Conservation (phyloP, 371 early-diverging fungal genomes). For the Zychaea mexicana region DNA sequence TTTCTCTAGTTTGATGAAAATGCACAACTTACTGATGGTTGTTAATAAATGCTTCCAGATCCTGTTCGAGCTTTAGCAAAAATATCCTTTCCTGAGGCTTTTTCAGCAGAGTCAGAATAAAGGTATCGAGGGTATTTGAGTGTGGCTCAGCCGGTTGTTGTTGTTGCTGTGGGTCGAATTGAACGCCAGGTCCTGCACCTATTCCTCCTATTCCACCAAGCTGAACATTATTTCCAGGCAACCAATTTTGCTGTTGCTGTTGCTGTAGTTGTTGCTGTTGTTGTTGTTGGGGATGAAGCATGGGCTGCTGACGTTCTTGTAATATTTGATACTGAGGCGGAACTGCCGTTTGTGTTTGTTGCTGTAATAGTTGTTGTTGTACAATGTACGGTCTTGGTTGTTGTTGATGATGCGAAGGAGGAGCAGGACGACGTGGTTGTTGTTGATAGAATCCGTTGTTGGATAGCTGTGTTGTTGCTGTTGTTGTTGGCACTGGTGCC, state of each 20-base stretch:
- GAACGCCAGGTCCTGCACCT: neutral
- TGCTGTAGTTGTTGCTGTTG: conserved; percentile 3
- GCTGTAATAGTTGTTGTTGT: conserved; percentile 1
- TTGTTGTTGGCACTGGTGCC: neutral
- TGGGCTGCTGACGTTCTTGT: conserved; percentile 9
- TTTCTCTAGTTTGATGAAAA: neutral
- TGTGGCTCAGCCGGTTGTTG: conserved; percentile 15
- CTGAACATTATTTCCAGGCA: neutral
- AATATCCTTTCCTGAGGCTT: conserved; percentile 73
- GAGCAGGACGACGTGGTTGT: neutral
- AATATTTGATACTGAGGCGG: conserved; percentile 10
- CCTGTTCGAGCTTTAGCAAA: conserved; percentile 72
- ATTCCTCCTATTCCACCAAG: neutral
- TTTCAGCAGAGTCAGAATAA: conserved; percentile 69
- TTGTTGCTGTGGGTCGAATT: conserved; percentile 12
- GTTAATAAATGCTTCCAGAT: conserved; percentile 67
- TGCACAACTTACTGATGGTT: conserved; percentile 50
- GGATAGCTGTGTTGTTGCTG: neutral
- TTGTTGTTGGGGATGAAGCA: conserved; percentile 12
- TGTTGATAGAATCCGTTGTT: neutral
- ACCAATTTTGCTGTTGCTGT: conserved; percentile 9
- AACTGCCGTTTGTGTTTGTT: too few species aligned
- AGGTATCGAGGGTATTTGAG: conserved; percentile 52
- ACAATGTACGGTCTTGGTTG: neutral
- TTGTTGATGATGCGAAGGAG: neutral